Evolutionary conservation across 1,139 yeast genomes (phyloP), one percentile per base, ranked within the genome.

Genomic region (Pichia sp.): DNA sequence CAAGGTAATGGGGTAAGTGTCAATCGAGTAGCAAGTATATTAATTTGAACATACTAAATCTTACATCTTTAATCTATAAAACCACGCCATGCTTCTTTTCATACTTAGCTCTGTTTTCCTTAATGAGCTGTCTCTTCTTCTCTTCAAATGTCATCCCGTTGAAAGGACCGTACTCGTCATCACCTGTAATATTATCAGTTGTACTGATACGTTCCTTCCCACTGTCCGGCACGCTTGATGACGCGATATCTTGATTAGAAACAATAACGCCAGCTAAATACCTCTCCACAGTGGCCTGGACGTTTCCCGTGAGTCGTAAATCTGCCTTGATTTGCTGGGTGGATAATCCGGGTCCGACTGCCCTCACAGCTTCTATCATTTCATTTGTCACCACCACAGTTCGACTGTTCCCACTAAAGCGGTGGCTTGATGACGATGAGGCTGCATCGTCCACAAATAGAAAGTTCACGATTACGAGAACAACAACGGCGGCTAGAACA

Each of bases 361-460:
- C 74, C 49, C 78, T 85, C 1, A 88, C 96, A 1, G 84, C 79
- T 47, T 83, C 93, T 33, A 88, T 68, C 97, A 88, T 88, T 44
- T 74, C 77, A 10, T 68, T 72, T 3, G 86, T 81, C 16, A 50
- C 53, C 3, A 16, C 20, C 9, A 16, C 10, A 12, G 12, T 26
- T 16, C 20, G 12, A 8, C 11, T 9, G 22, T 21, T 21, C 22
- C 10, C 11, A 21, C 22, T 26, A 14, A 13, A 5, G n/a, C 13
- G 11, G 14, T 16, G n/a, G 10, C 17, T 5, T 5, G 14, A 6
- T 14, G 18, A 25, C 10, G 16, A 14, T 16, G 17, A 9, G 5
- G 27, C 11, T 25, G 27, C n/a, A 6, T 25, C 16, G 7, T 46
- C 46, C 17, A 74, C 55, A 33, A 77, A 67, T 43, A 78, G 62